Conservation (phyloP, 257 asterid species). For the Gentiana macrophylla region DNA sequence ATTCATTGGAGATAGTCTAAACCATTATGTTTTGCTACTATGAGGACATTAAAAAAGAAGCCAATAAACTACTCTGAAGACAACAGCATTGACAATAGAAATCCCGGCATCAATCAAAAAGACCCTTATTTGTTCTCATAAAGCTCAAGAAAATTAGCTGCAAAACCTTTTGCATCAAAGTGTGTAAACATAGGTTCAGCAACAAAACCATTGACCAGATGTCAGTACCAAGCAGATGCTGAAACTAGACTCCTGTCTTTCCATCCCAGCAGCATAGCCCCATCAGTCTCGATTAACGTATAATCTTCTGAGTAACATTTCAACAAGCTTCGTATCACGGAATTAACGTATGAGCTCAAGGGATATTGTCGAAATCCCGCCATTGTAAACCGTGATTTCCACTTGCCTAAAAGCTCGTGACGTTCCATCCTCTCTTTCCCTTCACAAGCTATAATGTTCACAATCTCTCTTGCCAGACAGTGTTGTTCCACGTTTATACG, state of each 20-base stretch:
- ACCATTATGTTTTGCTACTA: too few relatives aligned
- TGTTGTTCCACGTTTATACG: conserved; percentile 86
- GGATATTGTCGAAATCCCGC: conserved; percentile 73
- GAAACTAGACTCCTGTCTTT: conserved; percentile 71
- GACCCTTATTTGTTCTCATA: too few relatives aligned
- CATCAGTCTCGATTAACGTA: conserved; percentile 68
- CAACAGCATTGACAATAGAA: too few relatives aligned
- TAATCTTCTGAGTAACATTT: conserved; percentile 68
- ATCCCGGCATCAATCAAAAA: too few relatives aligned
- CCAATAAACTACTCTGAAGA: too few relatives aligned
- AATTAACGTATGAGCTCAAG: conserved; percentile 64
- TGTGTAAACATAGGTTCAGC: too few relatives aligned
- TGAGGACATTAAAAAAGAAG: too few relatives aligned
- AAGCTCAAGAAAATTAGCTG: too few relatives aligned
- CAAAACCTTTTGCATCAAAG: too few relatives aligned
- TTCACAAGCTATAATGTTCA: conserved; percentile 87
- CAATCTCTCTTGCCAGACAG: conserved; percentile 82
- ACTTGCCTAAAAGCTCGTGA: conserved; percentile 83
- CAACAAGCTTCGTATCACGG: conserved; percentile 62
- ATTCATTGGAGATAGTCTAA: too few relatives aligned
- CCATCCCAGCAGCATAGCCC: conserved; percentile 84
- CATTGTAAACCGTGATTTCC: conserved; percentile 75
- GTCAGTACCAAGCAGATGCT: conserved; percentile 81
- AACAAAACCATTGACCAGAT: too few relatives aligned
- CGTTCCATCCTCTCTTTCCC: conserved; percentile 86